Conservation (phyloP, 495 filamentous ascomycete species). For the Lindgomyces ingoldianus region DNA sequence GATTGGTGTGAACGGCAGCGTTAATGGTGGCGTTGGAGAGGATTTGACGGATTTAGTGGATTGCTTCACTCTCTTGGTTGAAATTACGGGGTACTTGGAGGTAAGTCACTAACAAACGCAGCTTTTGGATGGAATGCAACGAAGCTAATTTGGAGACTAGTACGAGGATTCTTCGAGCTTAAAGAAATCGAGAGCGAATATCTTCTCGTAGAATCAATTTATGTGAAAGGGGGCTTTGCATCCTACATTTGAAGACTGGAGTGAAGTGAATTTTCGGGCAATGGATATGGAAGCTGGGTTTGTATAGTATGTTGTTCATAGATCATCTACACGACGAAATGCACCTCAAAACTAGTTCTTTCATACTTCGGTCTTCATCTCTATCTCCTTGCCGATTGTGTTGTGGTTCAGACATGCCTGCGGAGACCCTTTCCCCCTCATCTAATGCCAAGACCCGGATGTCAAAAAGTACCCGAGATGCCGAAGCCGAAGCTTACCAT, state of each 20-base stretch:
- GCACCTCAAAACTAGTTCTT: no score
- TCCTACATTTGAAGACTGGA: neutral
- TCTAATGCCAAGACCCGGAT: slow-evolving; percentile 1
- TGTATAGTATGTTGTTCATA: no score
- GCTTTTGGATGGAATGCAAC: no score
- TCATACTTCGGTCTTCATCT: no score
- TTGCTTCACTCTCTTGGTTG: slow-evolving; percentile 60
- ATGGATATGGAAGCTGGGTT: no score
- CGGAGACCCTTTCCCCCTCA: no score
- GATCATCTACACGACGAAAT: neutral
- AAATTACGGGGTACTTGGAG: slow-evolving; percentile 62
- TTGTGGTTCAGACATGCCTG: no score
- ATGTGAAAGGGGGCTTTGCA: no score
- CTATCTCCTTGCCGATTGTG: no score
- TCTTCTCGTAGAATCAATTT: slow-evolving; percentile 31
- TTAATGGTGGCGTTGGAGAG: slow-evolving; percentile 39
- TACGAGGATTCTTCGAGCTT: slow-evolving; percentile 27
- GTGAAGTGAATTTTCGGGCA: neutral
- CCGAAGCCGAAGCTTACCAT: neutral
- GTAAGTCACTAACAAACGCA: no score
- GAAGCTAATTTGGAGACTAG: slow-evolving; percentile 16
- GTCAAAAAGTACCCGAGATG: slow-evolving; percentile 14
- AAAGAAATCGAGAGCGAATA: slow-evolving; percentile 14
- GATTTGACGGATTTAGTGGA: slow-evolving; percentile 60
- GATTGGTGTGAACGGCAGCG: no score